phyloP scores from a whole-genome alignment of 176 grass and related monocot species.

The Poa pratensis region DNA sequence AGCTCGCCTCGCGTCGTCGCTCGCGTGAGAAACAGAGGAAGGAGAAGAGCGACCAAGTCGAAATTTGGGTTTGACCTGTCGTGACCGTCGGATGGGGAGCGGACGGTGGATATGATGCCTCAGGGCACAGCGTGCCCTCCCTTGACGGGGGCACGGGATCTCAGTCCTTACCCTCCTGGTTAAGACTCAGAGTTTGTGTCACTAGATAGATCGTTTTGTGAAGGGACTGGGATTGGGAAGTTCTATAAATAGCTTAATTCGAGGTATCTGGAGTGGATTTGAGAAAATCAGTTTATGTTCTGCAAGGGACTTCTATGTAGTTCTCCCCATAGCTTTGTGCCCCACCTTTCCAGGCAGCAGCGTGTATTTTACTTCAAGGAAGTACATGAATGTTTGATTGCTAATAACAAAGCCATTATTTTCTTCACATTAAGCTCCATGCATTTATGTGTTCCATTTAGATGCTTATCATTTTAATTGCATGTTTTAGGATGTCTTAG shows the following conservation, averaged over 20 bases:
- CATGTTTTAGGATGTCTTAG: neutral
- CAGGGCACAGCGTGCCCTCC: too few species aligned
- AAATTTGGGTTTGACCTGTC: too few species aligned
- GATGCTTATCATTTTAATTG: neutral
- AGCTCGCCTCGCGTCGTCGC: too few species aligned
- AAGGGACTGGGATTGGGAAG: neutral
- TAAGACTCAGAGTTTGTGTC: too few species aligned
- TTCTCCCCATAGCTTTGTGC: neutral
- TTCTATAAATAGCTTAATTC: constrained; percentile 17
- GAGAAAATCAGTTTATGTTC: neutral
- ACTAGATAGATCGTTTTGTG: neutral
- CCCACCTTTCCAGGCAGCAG: too few species aligned
- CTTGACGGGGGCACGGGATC: too few species aligned
- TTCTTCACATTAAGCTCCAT: neutral
- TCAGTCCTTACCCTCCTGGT: too few species aligned
- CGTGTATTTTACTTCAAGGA: neutral
- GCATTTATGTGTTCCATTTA: neutral
- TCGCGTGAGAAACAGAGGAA: too few species aligned
- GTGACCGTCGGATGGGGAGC: too few species aligned
- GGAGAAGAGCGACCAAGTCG: too few species aligned
- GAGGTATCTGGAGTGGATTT: constrained; percentile 19
- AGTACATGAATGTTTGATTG: neutral
- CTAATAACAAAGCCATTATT: neutral
- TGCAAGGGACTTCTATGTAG: neutral
- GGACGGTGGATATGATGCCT: too few species aligned